Conservation (phyloP, 2,329 filamentous ascomycete genomes). For the Zymoseptoria pseudotritici region DNA sequence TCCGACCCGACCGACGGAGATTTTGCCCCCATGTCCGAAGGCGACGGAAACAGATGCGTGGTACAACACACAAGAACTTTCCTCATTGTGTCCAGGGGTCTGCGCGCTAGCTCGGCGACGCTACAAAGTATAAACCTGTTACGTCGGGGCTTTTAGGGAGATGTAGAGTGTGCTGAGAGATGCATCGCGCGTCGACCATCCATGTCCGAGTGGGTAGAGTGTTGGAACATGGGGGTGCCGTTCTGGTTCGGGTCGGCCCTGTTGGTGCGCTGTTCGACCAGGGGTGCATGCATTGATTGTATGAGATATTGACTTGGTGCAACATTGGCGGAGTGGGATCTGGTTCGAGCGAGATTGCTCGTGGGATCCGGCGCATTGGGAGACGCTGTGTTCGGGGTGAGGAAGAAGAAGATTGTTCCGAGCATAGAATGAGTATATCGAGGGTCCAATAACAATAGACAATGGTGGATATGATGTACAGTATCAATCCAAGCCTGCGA, state of each 20-base stretch:
- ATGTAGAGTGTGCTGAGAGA: no score
- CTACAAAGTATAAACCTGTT: no score
- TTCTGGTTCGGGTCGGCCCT: neutral
- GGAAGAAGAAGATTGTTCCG: neutral
- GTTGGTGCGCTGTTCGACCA: neutral
- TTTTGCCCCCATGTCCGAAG: neutral
- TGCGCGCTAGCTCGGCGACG: neutral
- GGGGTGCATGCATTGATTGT: neutral
- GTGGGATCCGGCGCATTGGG: neutral
- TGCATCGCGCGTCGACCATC: neutral
- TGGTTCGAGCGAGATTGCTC: neutral
- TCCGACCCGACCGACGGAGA: neutral
- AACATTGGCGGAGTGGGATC: neutral
- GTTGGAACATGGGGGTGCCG: neutral
- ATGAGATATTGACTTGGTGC: neutral
- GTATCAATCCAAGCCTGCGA: neutral
- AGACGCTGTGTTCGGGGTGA: neutral
- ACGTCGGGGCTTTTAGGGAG: no score
- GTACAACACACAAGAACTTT: neutral
- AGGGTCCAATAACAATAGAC: neutral
- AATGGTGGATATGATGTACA: no score
- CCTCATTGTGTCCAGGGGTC: neutral
- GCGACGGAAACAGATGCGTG: neutral
- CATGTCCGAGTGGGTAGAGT: neutral
- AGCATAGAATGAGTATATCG: neutral